Conservation (phyloP, 177 flowering plant species). For the Tripterygium wilfordii region DNA sequence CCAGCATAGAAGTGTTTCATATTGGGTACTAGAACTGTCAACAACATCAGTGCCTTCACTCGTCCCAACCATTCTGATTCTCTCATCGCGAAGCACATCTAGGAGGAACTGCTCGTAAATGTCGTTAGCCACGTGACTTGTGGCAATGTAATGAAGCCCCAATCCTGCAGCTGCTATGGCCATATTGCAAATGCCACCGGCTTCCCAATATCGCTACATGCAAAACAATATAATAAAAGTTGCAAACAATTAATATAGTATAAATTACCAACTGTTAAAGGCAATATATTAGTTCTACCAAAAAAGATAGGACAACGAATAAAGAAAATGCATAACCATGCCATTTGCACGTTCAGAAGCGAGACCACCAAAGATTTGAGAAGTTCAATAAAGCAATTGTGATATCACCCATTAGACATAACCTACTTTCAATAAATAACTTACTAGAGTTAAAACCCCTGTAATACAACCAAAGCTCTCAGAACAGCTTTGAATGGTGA, state of each 20-base stretch:
- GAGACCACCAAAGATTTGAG: too few species aligned
- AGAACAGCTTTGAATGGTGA: too few species aligned
- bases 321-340: not conserved
- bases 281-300: too few species aligned
- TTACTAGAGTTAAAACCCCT: too few species aligned
- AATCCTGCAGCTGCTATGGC: conserved; percentile 93
- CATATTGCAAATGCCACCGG: conserved; percentile 96
- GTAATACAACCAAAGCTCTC: too few species aligned
- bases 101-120: conserved; percentile 77
- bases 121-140: conserved; percentile 91
- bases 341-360: not conserved
- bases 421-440: too few species aligned
- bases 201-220: conserved; percentile 84
- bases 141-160: conserved; percentile 61
- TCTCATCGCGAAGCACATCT: conserved; percentile 81
- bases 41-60: conserved; percentile 35
- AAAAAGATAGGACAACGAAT: too few species aligned
- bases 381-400: too few species aligned
- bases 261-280: not conserved
- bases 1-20: conserved; percentile 93
- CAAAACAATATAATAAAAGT: conserved; percentile 7
- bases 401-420: too few species aligned
- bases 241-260: not conserved
- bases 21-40: conserved; percentile 23
- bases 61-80: conserved; percentile 67